Evolutionary conservation across 140 eudicot species (phyloP), one percentile per base, ranked within the genome.

Genomic region (Flaveria floridana): DNA sequence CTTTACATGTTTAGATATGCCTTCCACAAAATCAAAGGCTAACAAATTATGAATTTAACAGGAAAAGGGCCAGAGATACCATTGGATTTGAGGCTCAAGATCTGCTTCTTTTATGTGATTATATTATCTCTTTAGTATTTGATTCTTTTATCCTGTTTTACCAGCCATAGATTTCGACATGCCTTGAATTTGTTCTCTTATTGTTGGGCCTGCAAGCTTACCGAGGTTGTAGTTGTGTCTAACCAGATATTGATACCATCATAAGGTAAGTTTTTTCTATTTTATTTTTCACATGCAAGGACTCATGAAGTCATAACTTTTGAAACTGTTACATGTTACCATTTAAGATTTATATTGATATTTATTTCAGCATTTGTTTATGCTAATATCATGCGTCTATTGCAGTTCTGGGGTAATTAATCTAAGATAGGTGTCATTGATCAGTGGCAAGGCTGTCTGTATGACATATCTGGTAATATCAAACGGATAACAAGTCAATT

Each of bases 371-470:
- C 12, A 11, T 42, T 28, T 9, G 2, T 47, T 13, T 47, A 0
- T 47, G 13, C 53, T 47, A 23, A 19, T 55, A 18, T 6, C 3
- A 55, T 18, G 5, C 19, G 68, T 7, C 58, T 84, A 18, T 67
- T 87, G 78, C 68, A 89, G 96, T 89, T 88, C 95, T 79, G 96
- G 95, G 61, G 83, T 89, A 93, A 80, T 92, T 58, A 79, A 87
- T 65, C 73, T 89, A 69, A 89, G 87, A 77, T 91, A 92, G 20
- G 68, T 92, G 72, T 92, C 88, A 46, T 82, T 92, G 86, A 95
- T 92, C 79, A 86, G 91, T 81, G 96, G 98, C 64, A 89, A 92
- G 82, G 98, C 96, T 75, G 96, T 96, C 65, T 92, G 98, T 96
- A 92, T 92, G 98, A 91, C 88, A 68, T 92, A 92, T 87, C 84